Percentiles rank a stretch among this genome's conserved stretches.
Evolutionary conservation across 768 basidiomycete genomes (phyloP).

Genomic region (Russula dissimulans): DNA sequence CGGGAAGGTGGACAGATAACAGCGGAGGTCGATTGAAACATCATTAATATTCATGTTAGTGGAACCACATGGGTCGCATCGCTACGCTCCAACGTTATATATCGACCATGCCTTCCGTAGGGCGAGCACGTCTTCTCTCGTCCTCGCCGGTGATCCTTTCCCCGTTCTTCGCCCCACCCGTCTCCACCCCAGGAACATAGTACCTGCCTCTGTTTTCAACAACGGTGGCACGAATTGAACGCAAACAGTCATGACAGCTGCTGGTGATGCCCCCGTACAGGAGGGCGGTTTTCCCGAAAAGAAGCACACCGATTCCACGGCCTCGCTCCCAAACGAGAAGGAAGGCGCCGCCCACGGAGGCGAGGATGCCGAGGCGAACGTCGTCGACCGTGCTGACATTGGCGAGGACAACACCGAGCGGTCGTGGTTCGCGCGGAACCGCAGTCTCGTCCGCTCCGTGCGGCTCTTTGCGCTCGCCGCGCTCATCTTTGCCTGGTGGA

Average conservation of each 20-base stretch:
- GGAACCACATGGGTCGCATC: no score
- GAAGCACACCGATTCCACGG: conserved; percentile 22
- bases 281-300: conserved; percentile 7
- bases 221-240: conserved; percentile 4
- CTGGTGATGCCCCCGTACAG: not conserved
- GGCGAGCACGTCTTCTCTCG: no score
- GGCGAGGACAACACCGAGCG: conserved; percentile 16
- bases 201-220: not conserved
- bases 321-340: conserved; percentile 24
- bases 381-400: not conserved
- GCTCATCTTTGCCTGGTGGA: conserved; percentile 80
- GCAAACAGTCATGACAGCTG: not conserved
- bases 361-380: conserved; percentile 2
- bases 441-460: conserved; percentile 23
- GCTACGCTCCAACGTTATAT: no score
- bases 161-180: no score
- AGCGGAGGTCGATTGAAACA: no score
- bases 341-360: not conserved
- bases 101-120: not conserved
- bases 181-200: no score
- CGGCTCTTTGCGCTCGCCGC: conserved; percentile 44
- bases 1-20: no score
- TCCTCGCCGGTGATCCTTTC: no score
- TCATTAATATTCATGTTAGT: no score
- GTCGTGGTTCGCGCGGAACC: conserved; percentile 17